Evolutionary conservation across 495 filamentous ascomycete species (phyloP).

Genomic region (Xylaria grammica): DNA sequence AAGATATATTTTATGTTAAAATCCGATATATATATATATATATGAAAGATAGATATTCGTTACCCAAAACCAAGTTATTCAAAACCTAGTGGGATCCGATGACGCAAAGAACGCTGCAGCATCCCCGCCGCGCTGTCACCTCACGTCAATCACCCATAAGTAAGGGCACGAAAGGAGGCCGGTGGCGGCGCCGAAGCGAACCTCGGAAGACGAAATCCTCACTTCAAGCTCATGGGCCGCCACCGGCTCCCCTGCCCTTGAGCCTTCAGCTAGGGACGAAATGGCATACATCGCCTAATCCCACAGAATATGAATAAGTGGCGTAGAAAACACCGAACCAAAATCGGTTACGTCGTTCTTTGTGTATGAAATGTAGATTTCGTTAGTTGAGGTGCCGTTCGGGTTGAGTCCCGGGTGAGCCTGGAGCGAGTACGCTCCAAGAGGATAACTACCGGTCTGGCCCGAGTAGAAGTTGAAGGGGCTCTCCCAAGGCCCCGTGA

Average conservation of each 20-base stretch:
- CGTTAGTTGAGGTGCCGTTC: slow-evolving; percentile 26
- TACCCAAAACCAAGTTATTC: background rate
- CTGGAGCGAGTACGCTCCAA: slow-evolving; percentile 34
- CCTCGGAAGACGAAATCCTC: background rate
- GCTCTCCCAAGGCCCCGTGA: slow-evolving; percentile 38
- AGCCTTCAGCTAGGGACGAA: background rate
- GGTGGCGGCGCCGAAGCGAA: background rate
- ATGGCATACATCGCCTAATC: slow-evolving; percentile 2
- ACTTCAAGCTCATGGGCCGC: background rate
- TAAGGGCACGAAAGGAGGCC: too few relatives aligned
- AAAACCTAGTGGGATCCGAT: background rate
- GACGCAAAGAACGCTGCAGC: background rate
- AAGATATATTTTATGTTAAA: too few relatives aligned
- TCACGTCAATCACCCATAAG: too few relatives aligned
- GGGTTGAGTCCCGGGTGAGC: slow-evolving; percentile 34
- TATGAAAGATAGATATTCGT: background rate
- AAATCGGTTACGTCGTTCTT: slow-evolving; percentile 15
- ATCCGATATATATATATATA: background rate
- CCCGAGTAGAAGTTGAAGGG: slow-evolving; percentile 35
- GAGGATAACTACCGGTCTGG: slow-evolving; percentile 19
- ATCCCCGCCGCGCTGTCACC: too few relatives aligned
- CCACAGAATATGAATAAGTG: slow-evolving; percentile 23
- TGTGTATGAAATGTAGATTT: slow-evolving; percentile 39
- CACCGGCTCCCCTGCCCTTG: background rate
- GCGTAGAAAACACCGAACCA: slow-evolving; percentile 2